Conservation (phyloP, 2,329 filamentous ascomycete species). For the Monosporascus cannonballus region DNA sequence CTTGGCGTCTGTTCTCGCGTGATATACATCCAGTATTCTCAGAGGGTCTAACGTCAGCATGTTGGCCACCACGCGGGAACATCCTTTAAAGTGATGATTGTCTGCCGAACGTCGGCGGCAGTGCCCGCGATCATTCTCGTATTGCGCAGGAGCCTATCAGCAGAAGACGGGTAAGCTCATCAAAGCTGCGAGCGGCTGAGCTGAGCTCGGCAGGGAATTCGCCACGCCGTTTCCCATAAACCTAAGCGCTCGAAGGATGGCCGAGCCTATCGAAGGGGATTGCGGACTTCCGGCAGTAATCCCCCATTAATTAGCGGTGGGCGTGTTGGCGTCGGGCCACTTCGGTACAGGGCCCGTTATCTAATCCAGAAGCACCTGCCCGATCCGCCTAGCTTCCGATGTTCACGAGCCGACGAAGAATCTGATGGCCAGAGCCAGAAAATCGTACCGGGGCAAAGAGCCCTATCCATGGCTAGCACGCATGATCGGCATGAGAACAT, state of each 20-base stretch:
- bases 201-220: background rate
- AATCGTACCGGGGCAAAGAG: no score
- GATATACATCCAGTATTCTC: background rate
- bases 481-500: no score
- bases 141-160: background rate
- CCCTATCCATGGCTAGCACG: background rate
- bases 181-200: background rate
- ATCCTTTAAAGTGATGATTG: background rate
- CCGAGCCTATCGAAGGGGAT: no score
- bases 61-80: background rate
- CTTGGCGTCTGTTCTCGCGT: background rate
- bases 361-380: background rate
- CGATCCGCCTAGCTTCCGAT: background rate
- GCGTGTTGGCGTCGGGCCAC: background rate
- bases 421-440: no score
- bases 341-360: background rate
- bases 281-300: background rate
- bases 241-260: no score
- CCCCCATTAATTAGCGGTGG: background rate
- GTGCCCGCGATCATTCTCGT: background rate
- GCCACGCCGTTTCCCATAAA: no score
- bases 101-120: background rate
- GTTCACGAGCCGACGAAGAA: background rate
- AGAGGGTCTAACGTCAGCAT: no score
- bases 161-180: background rate